A percentile compares a stretch with the other conserved stretches of the same genome.
Evolutionary conservation across 129 eudicot genomes (phyloP).

Genomic region (Pittosporum tobira): DNA sequence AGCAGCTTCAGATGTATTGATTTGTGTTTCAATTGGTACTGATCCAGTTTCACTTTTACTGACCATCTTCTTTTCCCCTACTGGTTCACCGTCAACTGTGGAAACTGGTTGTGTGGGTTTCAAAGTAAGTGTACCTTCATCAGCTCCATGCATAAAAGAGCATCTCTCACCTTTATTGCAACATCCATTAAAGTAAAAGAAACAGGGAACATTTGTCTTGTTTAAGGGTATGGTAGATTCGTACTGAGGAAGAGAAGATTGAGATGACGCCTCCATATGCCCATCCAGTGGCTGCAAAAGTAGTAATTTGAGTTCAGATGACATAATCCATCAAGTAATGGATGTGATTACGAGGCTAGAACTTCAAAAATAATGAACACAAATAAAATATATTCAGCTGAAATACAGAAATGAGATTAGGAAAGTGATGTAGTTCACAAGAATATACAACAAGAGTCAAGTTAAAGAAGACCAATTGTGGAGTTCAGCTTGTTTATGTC

Average conservation of each 20-base stretch:
- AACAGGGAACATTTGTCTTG: slow-evolving; percentile 49
- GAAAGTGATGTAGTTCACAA: neutral
- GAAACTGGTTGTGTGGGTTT: slow-evolving; percentile 21
- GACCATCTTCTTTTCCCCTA: slow-evolving; percentile 22
- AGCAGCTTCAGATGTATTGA: slow-evolving; percentile 17
- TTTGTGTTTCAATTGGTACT: slow-evolving; percentile 17
- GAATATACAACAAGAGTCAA: neutral
- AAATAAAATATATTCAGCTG: neutral
- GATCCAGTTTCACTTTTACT: slow-evolving; percentile 14
- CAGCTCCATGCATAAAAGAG: slow-evolving; percentile 43
- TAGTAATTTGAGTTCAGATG: slow-evolving; percentile 7
- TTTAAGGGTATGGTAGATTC: slow-evolving; percentile 23
- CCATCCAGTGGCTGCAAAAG: slow-evolving; percentile 54
- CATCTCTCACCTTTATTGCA: slow-evolving; percentile 66
- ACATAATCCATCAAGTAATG: neutral
- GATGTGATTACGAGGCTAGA: neutral
- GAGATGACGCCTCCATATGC: slow-evolving; percentile 26
- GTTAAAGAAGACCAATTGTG: neutral
- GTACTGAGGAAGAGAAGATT: slow-evolving; percentile 23
- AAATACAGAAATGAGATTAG: neutral
- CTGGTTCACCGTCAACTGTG: slow-evolving; percentile 14
- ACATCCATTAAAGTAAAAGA: slow-evolving; percentile 40
- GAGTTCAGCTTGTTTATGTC: neutral
- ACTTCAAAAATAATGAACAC: neutral
- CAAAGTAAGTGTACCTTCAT: slow-evolving; percentile 9